Evolutionary conservation across 2,329 filamentous ascomycete species (phyloP), one percentile per base, ranked within the genome.

Genomic region (Fusarium buharicum): DNA sequence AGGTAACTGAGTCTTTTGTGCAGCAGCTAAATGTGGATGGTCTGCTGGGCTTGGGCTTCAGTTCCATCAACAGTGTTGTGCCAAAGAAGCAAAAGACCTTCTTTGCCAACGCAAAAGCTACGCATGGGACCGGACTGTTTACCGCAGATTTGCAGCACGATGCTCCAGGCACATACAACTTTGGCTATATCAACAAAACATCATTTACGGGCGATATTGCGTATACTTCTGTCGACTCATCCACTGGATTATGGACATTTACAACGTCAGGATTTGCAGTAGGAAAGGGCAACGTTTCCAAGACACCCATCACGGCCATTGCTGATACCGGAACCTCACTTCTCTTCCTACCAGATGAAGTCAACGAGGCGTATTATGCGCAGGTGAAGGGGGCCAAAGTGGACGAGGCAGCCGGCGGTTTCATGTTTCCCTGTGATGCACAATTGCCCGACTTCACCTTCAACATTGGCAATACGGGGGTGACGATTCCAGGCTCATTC

Each of bases 161-260:
- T 17, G 62, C 68, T 2, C 60, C 72, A 4, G 90, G 90, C 31
- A 82, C 84, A 39, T 93, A 92, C 76, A 88, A 91, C 69, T 93
- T 93, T 71, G 91, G 91, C 58, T 81, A 76, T 62, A 87, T 93
- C 69, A 88, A 93, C 74, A 70, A 70, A 1, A 77, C 77, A 50
- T 86, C 90, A 68, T 90, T 89, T 73, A 79, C 73, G 3, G 90
- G 90, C 36, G 66, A 81, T 1, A 81, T 93, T 68, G 75, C 81
- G 16, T 91, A 87, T 71, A 80, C 87, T 22, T 78, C 82, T 12
- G 81, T 92, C 60, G 84, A 91, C 72, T 81, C 64, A 68, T 79
- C 77, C 33, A 74, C 86, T 24, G 88, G 88, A 13, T 90, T 84
- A 78, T 91, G 89, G 89, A 76, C 79, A 28, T 89, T 90, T 77